These are phyloP conservation scores for Neoboletus magnificus DNA, from an alignment of 768 basidiomycete species.

Conservation along the genomic window DNA sequence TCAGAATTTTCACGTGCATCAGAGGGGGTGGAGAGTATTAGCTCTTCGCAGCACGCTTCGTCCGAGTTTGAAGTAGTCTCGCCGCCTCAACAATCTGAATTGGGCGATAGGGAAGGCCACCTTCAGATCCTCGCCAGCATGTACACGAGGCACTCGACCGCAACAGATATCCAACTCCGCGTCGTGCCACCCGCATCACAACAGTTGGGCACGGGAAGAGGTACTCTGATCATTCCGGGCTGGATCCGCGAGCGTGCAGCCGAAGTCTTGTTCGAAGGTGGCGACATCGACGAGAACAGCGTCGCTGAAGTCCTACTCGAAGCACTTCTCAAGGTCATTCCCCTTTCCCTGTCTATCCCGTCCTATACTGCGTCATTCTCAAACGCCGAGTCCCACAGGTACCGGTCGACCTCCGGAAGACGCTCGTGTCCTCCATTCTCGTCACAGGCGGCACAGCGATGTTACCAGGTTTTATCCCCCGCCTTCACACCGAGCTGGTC, in stretches of 20 bases:
- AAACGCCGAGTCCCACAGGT: conserved; percentile 47
- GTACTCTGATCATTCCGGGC: conserved; percentile 83
- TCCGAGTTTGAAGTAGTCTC: conserved; percentile 55
- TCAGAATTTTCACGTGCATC: conserved; percentile 60
- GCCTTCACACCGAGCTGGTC: conserved; percentile 77
- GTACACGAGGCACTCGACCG: conserved; percentile 75
- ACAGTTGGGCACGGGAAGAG: conserved; percentile 68
- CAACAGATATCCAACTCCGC: conserved; percentile 67
- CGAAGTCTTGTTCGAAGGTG: conserved; percentile 87
- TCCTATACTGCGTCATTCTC: background rate
- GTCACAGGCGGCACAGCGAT: conserved; percentile 87
- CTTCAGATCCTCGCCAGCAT: conserved; percentile 65
- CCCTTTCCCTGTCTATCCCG: background rate
- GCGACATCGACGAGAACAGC: conserved; percentile 84
- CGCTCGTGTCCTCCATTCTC: conserved; percentile 79
- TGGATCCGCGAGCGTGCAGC: conserved; percentile 93
- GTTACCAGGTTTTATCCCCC: conserved; percentile 89
- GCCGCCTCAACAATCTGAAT: conserved; percentile 34
- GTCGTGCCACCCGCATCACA: conserved; percentile 66
- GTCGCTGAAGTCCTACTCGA: conserved; percentile 81
- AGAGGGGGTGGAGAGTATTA: conserved; percentile 45
- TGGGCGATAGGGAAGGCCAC: conserved; percentile 21
- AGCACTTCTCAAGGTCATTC: conserved; percentile 63
- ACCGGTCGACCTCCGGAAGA: conserved; percentile 85
- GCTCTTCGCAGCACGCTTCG: conserved; percentile 48